phyloP scores from a whole-genome alignment of 2,329 filamentous ascomycete species.

The Chrysosporium keratinophilum region DNA sequence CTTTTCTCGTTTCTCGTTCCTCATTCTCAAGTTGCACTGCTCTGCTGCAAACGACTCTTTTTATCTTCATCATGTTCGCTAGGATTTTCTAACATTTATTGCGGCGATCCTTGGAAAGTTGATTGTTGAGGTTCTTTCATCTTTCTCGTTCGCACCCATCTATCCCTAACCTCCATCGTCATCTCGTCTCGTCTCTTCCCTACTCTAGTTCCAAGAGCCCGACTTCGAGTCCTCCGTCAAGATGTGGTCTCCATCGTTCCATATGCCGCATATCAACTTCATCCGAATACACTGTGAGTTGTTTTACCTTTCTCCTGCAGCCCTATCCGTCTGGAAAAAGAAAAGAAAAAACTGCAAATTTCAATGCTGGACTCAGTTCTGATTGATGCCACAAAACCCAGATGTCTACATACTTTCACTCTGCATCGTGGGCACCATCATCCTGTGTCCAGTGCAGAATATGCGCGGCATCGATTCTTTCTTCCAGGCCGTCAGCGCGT shows the following conservation, averaged over 20 bases:
- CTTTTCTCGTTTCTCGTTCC: not conserved
- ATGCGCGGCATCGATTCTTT: slow-evolving; percentile 39
- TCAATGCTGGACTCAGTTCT: not conserved
- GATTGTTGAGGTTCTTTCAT: slow-evolving; percentile 5
- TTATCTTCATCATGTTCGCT: not conserved
- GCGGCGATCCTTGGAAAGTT: not conserved
- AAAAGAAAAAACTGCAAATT: not conserved
- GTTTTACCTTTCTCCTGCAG: not conserved
- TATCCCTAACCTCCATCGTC: not conserved
- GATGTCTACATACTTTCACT: slow-evolving; percentile 35
- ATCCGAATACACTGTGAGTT: slow-evolving; percentile 13
- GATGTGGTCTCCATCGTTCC: slow-evolving; percentile 8
- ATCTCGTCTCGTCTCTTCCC: not conserved
- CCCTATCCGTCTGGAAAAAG: not conserved
- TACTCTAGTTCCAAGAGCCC: not conserved
- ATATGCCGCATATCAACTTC: slow-evolving; percentile 11
- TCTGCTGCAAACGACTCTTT: not conserved
- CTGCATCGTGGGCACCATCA: slow-evolving; percentile 28
- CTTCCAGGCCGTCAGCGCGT: slow-evolving; percentile 42
- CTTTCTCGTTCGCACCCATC: not conserved
- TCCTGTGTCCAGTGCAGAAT: slow-evolving; percentile 35
- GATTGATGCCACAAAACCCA: slow-evolving; percentile 27
- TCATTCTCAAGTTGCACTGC: not conserved
- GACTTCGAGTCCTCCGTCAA: not conserved
- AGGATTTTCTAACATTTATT: slow-evolving; percentile 1